These are phyloP conservation scores for Phalaenopsis hybrid DNA, from an alignment of 116 monocot genomes.

Conservation along the genomic window DNA sequence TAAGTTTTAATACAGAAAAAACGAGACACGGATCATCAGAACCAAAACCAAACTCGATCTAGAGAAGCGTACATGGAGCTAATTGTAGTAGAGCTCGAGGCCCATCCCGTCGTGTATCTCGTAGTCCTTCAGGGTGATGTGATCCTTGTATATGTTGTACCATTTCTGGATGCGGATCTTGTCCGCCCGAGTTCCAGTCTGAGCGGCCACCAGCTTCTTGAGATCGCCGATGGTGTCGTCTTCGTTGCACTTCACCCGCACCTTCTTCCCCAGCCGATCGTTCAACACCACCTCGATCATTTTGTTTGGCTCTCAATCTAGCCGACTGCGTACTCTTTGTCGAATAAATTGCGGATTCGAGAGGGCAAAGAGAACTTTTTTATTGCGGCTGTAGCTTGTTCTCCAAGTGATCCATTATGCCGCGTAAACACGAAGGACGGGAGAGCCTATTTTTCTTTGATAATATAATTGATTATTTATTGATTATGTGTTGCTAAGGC, in stretches of 20 bases:
- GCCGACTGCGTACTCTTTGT: too few relatives aligned
- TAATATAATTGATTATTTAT: too few relatives aligned
- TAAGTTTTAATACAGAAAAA: too few relatives aligned
- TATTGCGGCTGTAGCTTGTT: too few relatives aligned
- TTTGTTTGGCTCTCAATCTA: background rate
- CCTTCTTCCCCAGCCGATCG: slow-evolving; percentile 78
- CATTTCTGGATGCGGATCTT: slow-evolving; percentile 89
- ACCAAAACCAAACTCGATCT: background rate
- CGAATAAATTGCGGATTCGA: too few relatives aligned
- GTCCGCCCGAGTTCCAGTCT: slow-evolving; percentile 72
- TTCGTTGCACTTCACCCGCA: slow-evolving; percentile 85
- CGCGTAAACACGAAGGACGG: too few relatives aligned
- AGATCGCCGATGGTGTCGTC: slow-evolving; percentile 94
- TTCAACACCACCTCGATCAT: slow-evolving; percentile 82
- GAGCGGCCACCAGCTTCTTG: slow-evolving; percentile 93
- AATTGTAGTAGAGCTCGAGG: slow-evolving; percentile 68
- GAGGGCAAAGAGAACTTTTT: too few relatives aligned
- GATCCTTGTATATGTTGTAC: slow-evolving; percentile 83
- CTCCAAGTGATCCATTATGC: too few relatives aligned
- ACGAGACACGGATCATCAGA: background rate
- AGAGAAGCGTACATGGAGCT: background rate
- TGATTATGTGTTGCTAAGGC: too few relatives aligned
- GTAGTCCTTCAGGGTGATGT: slow-evolving; percentile 76
- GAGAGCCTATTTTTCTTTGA: too few relatives aligned
- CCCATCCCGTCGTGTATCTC: slow-evolving; percentile 80